These are phyloP conservation scores for Phytophthora rubi DNA, from an alignment of 352 stramenopile species.

Conservation along the genomic window DNA sequence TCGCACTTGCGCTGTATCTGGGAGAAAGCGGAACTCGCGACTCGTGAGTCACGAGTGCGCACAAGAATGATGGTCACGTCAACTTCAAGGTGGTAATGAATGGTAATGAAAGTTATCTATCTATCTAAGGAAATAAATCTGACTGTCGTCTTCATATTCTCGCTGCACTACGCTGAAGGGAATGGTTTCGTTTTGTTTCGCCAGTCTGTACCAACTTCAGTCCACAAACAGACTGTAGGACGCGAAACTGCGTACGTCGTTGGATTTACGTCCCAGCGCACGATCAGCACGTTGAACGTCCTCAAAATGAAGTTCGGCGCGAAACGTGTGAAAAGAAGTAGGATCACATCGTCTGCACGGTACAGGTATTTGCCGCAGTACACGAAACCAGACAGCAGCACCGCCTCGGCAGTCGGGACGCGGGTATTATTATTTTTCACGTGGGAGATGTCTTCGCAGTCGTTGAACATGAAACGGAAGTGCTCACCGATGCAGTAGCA, in stretches of 20 bases:
- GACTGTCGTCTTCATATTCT: not conserved
- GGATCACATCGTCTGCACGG: conserved; percentile 33
- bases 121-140: conserved; percentile 9
- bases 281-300: conserved; percentile 48
- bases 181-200: conserved; percentile 42
- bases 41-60: conserved; percentile 1
- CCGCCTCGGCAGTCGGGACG: conserved; percentile 30
- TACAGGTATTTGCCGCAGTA: conserved; percentile 42
- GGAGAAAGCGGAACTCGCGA: conserved; percentile 19
- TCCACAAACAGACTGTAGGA: conserved; percentile 43
- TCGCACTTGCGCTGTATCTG: conserved; percentile 10
- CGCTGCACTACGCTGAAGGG: conserved; percentile 29
- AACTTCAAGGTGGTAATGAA: conserved; percentile 37
- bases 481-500: conserved; percentile 43
- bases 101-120: conserved; percentile 17
- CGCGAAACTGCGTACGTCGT: conserved; percentile 39
- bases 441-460: conserved; percentile 43
- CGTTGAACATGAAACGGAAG: conserved; percentile 43
- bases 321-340: conserved; percentile 41
- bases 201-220: conserved; percentile 45
- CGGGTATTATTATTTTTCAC: conserved; percentile 33
- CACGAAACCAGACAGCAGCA: conserved; percentile 39
- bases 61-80: conserved; percentile 53
- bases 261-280: conserved; percentile 42
- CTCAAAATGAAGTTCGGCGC: conserved; percentile 36